Conservation (phyloP, 164 flowering plant genomes). For the Liquidambar formosana region DNA sequence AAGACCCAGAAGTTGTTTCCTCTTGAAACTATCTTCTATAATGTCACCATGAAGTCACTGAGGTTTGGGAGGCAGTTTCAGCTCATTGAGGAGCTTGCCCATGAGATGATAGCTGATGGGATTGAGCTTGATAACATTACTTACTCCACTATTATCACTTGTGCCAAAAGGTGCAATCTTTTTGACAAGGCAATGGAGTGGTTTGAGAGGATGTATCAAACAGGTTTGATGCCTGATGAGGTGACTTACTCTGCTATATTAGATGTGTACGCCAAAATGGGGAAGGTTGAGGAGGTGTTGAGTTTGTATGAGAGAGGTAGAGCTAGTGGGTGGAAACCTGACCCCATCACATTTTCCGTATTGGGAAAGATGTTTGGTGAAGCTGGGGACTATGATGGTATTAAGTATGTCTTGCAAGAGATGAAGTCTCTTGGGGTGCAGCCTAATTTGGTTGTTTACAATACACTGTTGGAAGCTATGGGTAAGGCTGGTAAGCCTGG, state of each 20-base stretch:
- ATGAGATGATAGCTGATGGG: conserved; percentile 72
- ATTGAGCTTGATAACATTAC: conserved; percentile 84
- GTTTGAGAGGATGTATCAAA: conserved; percentile 93
- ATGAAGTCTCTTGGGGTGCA: conserved; percentile 69
- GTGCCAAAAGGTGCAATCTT: conserved; percentile 71
- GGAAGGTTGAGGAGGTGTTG: conserved; percentile 84
- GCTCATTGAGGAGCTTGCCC: conserved; percentile 67
- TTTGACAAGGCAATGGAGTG: conserved; percentile 87
- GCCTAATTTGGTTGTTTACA: conserved; percentile 89
- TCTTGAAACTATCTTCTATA: conserved; percentile 82
- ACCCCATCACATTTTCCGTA: conserved; percentile 67
- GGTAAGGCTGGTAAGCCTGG: conserved; percentile 96
- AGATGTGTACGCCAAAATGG: conserved; percentile 85
- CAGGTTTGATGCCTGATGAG: conserved; percentile 94
- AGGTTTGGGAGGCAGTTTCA: conserved; percentile 78
- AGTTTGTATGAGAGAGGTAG: conserved; percentile 88
- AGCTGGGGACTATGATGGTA: conserved; percentile 88
- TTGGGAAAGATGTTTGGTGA: conserved; percentile 90
- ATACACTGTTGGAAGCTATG: conserved; percentile 82
- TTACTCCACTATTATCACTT: conserved; percentile 90
- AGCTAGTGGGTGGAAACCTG: conserved; percentile 91
- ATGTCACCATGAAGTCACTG: conserved; percentile 88
- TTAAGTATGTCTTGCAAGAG: conserved; percentile 74
- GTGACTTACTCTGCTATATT: conserved; percentile 88
- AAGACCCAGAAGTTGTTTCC: conserved; percentile 73